Base-by-base conservation (phyloP, 2,329 filamentous ascomycete genomes). In the Talaromyces sp. region DNA sequence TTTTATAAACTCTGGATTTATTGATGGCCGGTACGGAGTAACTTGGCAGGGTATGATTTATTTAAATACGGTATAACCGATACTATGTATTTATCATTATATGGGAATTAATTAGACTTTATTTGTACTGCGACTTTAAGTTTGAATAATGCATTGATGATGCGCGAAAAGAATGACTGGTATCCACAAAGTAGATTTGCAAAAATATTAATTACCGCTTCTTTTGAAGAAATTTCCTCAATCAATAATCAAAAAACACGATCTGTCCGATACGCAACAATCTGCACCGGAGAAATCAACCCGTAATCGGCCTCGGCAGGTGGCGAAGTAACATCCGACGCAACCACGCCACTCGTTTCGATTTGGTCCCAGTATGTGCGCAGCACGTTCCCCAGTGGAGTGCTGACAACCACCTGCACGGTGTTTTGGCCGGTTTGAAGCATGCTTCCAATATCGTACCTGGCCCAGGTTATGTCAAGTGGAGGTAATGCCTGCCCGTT, bases 401-500 rank as follows among this genome's bases (percentile, higher is more conserved):
- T 74, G 14, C 63, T 64, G 1, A 75, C 68, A 4, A 73, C 68
- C 1, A 70, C 67, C 26, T 66, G 60, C 4, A 76, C 51, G 41
- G 58, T 61, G 31, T 73, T 75, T n/a, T 57, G 54, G 2, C 70
- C 72, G 1, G 61, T 29, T 9, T 61, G 35, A 14, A 75, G 58
- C 4, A 17, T 14, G 11, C n/a, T 13, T 4, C 24, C 21, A 9
- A 59, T 59, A 55, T 59, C 38, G 4, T 70, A 66, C 35, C 67
- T 63, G 1, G 60, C 32, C 13, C 19, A n/a, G 5, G 65, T 66
- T 7, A 67, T 64, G 43, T 76, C 74, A 1, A 76, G 64, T 3
- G 73, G 69, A 32, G 67, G 68, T 2, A 75, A 61, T 26, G 49
- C 55, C 10, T 65, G 58, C 0, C 68, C 68, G 58, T 77, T 73